Evolutionary conservation across 495 filamentous ascomycete species (phyloP).

Genomic region (Neurospora hispaniola): DNA sequence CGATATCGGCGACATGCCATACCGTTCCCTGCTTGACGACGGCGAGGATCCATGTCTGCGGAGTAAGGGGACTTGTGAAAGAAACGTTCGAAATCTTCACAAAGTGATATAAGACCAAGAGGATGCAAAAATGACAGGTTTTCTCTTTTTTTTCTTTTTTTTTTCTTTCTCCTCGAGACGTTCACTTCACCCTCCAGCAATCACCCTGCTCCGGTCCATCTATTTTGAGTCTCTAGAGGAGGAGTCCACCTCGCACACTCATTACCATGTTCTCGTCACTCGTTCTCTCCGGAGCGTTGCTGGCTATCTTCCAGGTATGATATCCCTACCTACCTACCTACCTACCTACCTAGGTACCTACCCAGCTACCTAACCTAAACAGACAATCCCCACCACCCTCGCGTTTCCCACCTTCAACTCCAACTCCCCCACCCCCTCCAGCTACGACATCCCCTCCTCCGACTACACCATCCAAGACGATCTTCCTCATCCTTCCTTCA

Average conservation of each 20-base stretch:
- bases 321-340: no score
- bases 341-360: not conserved
- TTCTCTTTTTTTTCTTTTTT: not conserved
- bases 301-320: not conserved
- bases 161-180: not conserved
- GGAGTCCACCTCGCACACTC: not conserved
- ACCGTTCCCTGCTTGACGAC: not conserved
- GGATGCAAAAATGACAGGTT: not conserved
- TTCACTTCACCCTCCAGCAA: not conserved
- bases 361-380: not conserved
- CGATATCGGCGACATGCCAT: not conserved
- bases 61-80: not conserved
- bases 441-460: not conserved
- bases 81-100: no score
- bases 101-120: not conserved
- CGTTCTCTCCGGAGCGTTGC: not conserved
- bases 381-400: not conserved
- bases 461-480: no score
- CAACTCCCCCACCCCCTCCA: not conserved
- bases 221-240: not conserved
- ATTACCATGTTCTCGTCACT: not conserved
- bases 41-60: not conserved
- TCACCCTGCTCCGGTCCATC: not conserved
- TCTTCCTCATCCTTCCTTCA: no score
- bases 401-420: not conserved